Percentiles rank a stretch among this genome's conserved stretches.
These are phyloP conservation scores for Alternaria panax DNA, from an alignment of 2,329 filamentous ascomycete genomes.

Conservation along the genomic window DNA sequence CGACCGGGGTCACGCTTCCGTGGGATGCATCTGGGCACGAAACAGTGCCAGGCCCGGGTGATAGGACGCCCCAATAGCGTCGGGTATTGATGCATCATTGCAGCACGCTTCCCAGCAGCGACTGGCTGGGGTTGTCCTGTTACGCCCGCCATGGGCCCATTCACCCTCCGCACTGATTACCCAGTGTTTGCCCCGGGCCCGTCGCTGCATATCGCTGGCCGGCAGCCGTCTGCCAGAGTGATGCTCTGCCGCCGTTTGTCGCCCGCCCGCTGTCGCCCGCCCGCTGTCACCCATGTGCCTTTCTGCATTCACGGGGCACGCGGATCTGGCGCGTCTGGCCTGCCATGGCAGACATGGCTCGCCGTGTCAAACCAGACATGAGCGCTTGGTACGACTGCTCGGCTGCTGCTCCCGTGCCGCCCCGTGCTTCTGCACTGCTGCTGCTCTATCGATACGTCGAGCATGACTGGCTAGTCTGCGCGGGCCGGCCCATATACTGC, in stretches of 20 bases:
- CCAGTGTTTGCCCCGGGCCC: slow-evolving; percentile 30
- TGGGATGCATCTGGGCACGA: slow-evolving; percentile 35
- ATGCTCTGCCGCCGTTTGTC: slow-evolving; percentile 29
- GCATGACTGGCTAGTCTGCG: slow-evolving; percentile 34
- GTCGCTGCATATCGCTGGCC: slow-evolving; percentile 12
- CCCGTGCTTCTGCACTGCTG: slow-evolving; percentile 5
- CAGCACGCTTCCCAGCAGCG: slow-evolving; percentile 20
- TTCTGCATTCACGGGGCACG: slow-evolving; percentile 9
- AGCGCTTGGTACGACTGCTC: slow-evolving; percentile 35
- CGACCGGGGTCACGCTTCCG: slow-evolving; percentile 18
- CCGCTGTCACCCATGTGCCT: slow-evolving; percentile 16
- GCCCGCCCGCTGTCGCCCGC: slow-evolving; percentile 21
- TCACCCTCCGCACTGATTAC: slow-evolving; percentile 13
- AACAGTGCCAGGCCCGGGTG: slow-evolving; percentile 23
- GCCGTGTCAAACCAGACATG: slow-evolving; percentile 1
- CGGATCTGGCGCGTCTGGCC: not conserved
- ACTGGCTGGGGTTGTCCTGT: slow-evolving; percentile 35
- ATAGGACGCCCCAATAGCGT: slow-evolving; percentile 46
- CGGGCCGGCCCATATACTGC: slow-evolving; percentile 43
- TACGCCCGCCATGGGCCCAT: slow-evolving; percentile 25
- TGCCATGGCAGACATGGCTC: not conserved
- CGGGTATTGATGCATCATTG: slow-evolving; percentile 45
- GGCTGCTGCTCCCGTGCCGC: slow-evolving; percentile 32
- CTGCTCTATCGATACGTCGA: slow-evolving; percentile 29
- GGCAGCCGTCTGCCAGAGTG: slow-evolving; percentile 26